Evolutionary conservation across 1,284 basidiomycete genomes (phyloP).

Genomic region (Rhodotorula sp.): DNA sequence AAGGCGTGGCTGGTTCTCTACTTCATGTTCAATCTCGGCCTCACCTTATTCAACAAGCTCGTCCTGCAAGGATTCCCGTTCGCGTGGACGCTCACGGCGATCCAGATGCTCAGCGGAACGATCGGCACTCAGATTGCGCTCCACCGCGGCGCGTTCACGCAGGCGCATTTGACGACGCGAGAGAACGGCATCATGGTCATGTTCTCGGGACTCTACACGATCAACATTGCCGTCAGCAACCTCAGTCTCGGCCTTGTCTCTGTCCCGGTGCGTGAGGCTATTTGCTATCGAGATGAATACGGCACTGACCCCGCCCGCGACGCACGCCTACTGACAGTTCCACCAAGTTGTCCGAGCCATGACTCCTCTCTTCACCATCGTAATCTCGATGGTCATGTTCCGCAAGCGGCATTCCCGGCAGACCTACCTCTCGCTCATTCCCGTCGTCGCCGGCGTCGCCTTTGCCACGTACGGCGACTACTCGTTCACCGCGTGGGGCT

Average conservation of each 20-base stretch:
- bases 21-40: constrained; percentile 77
- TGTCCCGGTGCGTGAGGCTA: constrained; percentile 67
- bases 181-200: constrained; percentile 66
- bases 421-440: constrained; percentile 70
- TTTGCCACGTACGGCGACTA: constrained; percentile 60
- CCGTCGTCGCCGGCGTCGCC: constrained; percentile 85
- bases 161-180: constrained; percentile 58
- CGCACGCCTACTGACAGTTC: constrained; percentile 57
- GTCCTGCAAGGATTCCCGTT: constrained; percentile 86
- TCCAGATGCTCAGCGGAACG: constrained; percentile 44
- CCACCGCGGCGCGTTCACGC: constrained; percentile 61
- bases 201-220: constrained; percentile 82
- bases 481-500: constrained; percentile 64
- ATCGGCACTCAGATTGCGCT: constrained; percentile 72
- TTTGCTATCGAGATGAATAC: not conserved
- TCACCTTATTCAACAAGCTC: constrained; percentile 89
- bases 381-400: constrained; percentile 61
- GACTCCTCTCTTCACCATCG: constrained; percentile 83
- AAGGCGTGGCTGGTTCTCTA: constrained; percentile 69
- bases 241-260: constrained; percentile 82
- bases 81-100: constrained; percentile 61
- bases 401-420: constrained; percentile 57
- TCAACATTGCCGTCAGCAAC: constrained; percentile 92
- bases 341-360: constrained; percentile 93
- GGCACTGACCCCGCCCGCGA: not conserved